Percentiles rank a stretch among this genome's conserved stretches.
Conservation (phyloP, 768 basidiomycete genomes). For the Cystofilobasidium capitatum region DNA sequence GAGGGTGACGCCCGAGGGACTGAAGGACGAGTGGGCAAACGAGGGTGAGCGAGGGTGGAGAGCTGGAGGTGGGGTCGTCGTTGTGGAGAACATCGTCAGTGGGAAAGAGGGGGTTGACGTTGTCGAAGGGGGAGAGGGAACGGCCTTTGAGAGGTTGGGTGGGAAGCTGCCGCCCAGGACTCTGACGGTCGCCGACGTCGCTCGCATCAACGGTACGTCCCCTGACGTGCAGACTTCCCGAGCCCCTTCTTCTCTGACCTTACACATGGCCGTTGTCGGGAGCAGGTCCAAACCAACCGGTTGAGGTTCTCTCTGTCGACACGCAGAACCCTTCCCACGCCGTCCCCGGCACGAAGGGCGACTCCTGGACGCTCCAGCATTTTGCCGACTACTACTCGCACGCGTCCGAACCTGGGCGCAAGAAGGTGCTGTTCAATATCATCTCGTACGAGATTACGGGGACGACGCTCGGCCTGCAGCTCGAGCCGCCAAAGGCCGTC, state of each 20-base stretch:
- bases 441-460: slow-evolving; percentile 91
- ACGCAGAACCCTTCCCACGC: slow-evolving; percentile 12
- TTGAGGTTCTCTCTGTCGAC: slow-evolving; percentile 24
- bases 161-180: slow-evolving; percentile 11
- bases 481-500: slow-evolving; percentile 66
- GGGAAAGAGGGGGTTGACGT: background rate
- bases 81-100: background rate
- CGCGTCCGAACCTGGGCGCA: slow-evolving; percentile 50
- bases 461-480: slow-evolving; percentile 63
- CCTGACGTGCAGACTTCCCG: background rate
- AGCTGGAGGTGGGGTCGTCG: background rate
- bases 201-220: slow-evolving; percentile 13
- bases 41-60: slow-evolving; percentile 2
- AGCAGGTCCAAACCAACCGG: slow-evolving; percentile 12
- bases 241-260: background rate
- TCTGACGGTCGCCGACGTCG: slow-evolving; percentile 20
- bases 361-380: slow-evolving; percentile 66
- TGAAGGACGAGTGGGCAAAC: slow-evolving; percentile 2
- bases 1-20: background rate
- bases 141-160: slow-evolving; percentile 1
- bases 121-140: background rate
- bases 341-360: slow-evolving; percentile 12
- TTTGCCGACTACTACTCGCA: slow-evolving; percentile 82
- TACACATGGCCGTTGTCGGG: background rate
- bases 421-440: slow-evolving; percentile 65